Evolutionary conservation across 2,329 filamentous ascomycete genomes (phyloP), one percentile per base, ranked within the genome.

Genomic region (Fusarium austroafricanum): DNA sequence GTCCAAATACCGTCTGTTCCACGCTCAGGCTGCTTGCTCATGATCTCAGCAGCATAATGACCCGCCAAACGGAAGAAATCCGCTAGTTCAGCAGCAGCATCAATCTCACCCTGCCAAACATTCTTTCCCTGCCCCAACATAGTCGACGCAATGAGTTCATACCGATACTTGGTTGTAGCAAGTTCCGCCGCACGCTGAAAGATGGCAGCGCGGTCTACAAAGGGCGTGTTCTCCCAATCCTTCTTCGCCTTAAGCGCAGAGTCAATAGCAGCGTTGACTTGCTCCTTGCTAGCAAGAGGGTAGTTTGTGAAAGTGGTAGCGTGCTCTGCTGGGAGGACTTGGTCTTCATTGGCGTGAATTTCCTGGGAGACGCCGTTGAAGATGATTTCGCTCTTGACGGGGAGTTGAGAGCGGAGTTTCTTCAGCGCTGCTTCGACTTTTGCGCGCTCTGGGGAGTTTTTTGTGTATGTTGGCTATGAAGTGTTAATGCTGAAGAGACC

Each of bases 51-150:
- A 15, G 94, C 95, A 75, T 96, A 97, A 78, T 94, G 89, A 54
- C 97, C 94, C 75, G 96, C 96, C 83, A 97, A 96, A 74, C 93
- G 89, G 77, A 98, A 83, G 81, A 98, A 98, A 78, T 98, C 95
- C 70, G 89, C 91, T 72, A 97, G 81, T 84, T 98, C 96, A 6
- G 95, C 95, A 10, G 95, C 95, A 29, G 94, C 87, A 78, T 98
- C 95, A 65, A 98, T 98, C 85, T 98, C 95, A 5, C 95, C 95
- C 81, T 98, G 96, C 94, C 94, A 97, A 38, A 93, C 93, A 78
- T 97, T 98, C 87, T 98, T 98, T 74, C 96, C 95, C 82, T 99
- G 95, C 53, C 95, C 95, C 26, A 97, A 84, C 89, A 98, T 97
- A 4, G 96, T 97, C 29, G 93, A 89, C 5, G 96, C 95, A 90